Conservation (phyloP, 1,284 basidiomycete genomes). For the Sphagnurus paluster region DNA sequence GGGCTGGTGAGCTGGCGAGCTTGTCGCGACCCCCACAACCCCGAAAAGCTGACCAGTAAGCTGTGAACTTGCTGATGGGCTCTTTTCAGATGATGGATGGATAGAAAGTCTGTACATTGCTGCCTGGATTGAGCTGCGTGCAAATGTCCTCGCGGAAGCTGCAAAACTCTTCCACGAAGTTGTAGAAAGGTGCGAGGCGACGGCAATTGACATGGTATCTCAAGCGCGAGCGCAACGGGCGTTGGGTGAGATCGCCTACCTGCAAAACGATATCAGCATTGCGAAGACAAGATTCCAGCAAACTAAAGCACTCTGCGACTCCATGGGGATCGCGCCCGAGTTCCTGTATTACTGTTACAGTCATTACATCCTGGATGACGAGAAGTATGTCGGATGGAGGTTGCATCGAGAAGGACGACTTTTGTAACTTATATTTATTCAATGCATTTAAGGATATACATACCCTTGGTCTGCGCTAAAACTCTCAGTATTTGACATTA, state of each 20-base stretch:
- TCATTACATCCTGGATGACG: constrained; percentile 1
- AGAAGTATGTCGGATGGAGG: constrained; percentile 8
- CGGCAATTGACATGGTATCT: no score
- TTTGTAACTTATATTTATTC: no score
- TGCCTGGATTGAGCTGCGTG: constrained; percentile 4
- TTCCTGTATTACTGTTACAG: constrained; percentile 1
- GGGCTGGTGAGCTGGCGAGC: no score
- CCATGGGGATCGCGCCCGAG: constrained; percentile 2
- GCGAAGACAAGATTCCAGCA: constrained; percentile 8
- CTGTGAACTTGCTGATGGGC: no score
- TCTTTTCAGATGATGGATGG: no score
- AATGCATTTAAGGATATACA: no score
- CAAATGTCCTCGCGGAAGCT: background rate
- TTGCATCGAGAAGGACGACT: constrained; percentile 1
- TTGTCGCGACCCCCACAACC: no score
- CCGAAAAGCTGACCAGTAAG: no score
- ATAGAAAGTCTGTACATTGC: background rate
- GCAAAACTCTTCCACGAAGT: background rate
- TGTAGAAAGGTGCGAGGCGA: constrained; percentile 3
- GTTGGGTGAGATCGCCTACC: constrained; percentile 10
- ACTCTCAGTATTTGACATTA: no score
- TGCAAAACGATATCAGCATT: background rate
- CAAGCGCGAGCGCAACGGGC: constrained; percentile 7
- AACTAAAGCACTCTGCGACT: constrained; percentile 5
- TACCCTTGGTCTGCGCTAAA: no score